Evolutionary conservation across 2,329 filamentous ascomycete species (phyloP).

Genomic region (Scedosporium aurantiacum): DNA sequence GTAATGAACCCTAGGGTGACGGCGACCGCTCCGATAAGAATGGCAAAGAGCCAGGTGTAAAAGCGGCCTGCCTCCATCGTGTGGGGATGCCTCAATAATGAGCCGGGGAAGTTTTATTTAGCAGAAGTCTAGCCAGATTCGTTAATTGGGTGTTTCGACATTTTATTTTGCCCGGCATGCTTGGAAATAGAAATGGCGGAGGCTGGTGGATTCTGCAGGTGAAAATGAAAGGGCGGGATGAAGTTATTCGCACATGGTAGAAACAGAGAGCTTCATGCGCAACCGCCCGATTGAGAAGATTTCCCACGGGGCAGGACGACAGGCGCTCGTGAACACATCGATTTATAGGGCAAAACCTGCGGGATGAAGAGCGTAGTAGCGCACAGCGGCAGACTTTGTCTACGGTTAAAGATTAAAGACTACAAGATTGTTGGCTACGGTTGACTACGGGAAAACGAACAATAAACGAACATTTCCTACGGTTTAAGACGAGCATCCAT

Average conservation of each 20-base stretch:
- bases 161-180: background rate
- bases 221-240: background rate
- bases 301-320: too few species aligned
- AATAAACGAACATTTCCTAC: too few species aligned
- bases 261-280: background rate
- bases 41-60: background rate
- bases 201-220: background rate
- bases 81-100: background rate
- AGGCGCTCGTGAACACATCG: too few species aligned
- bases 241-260: background rate
- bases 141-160: background rate
- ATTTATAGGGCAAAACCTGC: too few species aligned
- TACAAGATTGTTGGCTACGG: too few species aligned
- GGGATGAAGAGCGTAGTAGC: too few species aligned
- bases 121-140: background rate
- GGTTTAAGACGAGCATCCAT: too few species aligned
- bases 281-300: too few species aligned
- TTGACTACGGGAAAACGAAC: too few species aligned
- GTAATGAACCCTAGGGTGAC: background rate
- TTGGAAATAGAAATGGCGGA: background rate
- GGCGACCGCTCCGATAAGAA: constrained; percentile 3
- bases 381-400: too few species aligned
- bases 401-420: too few species aligned
- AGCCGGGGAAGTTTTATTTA: background rate
- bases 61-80: background rate